Percentiles rank a stretch among this genome's conserved stretches.
phyloP scores from a whole-genome alignment of 805 yeast species.

The Saccharomycodes ludwigii region DNA sequence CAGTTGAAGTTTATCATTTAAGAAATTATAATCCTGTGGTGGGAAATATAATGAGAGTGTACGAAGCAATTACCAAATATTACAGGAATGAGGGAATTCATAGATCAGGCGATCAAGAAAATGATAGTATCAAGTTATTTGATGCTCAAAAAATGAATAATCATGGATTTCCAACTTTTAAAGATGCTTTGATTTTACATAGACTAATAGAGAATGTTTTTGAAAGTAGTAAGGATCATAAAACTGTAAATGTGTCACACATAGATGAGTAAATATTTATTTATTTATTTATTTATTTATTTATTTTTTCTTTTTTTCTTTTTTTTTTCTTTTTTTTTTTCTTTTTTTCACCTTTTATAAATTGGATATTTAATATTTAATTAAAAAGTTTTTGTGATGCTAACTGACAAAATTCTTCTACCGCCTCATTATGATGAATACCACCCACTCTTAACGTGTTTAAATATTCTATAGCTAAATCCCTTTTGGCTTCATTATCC shows the following conservation, averaged over 20 bases:
- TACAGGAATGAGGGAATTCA: too few species aligned
- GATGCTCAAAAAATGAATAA: conserved; percentile 17
- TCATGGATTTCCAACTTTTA: conserved; percentile 21
- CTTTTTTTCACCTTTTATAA: too few species aligned
- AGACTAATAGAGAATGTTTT: conserved; percentile 17
- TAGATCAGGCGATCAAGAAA: too few species aligned
- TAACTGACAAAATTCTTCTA: conserved; percentile 53
- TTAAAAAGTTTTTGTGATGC: too few species aligned
- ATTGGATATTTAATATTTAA: too few species aligned
- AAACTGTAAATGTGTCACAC: conserved; percentile 6
- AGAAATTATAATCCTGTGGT: conserved; percentile 21
- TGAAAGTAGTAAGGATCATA: conserved; percentile 12
- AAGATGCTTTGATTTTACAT: conserved; percentile 12
- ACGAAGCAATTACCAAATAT: conserved; percentile 19
- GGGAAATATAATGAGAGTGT: conserved; percentile 20
- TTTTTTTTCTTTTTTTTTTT: too few species aligned
- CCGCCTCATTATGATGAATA: conserved; percentile 43
- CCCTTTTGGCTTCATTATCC: conserved; percentile 22
- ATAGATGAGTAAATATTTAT: too few species aligned
- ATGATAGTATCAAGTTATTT: too few species aligned
- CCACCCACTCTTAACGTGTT: conserved; percentile 48
- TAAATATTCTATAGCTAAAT: conserved; percentile 45
- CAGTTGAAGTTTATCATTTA: conserved; percentile 21
- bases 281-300: too few species aligned
- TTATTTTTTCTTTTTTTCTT: too few species aligned